Evolutionary conservation across 345 rosid genomes (phyloP), one percentile per base, ranked within the genome.

Genomic region (Kernera saxatilis): DNA sequence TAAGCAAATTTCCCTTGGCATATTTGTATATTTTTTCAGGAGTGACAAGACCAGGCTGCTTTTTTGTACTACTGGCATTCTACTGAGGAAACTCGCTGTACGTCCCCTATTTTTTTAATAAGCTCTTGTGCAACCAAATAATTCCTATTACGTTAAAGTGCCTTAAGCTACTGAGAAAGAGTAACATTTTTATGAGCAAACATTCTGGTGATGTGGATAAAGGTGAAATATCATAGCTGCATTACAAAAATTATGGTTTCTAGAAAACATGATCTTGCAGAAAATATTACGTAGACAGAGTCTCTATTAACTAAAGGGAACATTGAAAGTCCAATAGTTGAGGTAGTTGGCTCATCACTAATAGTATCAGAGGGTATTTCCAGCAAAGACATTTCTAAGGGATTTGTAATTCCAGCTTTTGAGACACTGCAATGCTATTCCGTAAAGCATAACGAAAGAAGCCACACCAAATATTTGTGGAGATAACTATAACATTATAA

Each of bases 21-120:
- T 44, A 43, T 44, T 25, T 66, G 44, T 77, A 54, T 72, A 44
- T 59, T 69, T 71, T 73, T 71, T 63, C 83, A 93, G 97, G 97
- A 88, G 83, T 82, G 90, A 90, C 46, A 86, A 78, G 77, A 93
- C 97, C 72, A 90, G 86, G 77, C 93, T 93, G 72, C 90, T 90
- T 17, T 93, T 90, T 75, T 93, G 97, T 72, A 93, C 98, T 29
- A 93, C 97, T 2, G 98, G 98, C 53, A 93, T 90, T 79, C 92
- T 93, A 67, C 67, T 93, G 76, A 88, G 98, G 79, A 90, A 80
- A 77, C 85, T 93, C 48, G 86, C 80, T 78, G 98, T 93, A 90
- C 6, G 82, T 37, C 67, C 37, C 32, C 64, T 35, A 18, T 26
- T 45, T 69, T 43, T 0, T 12, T 33, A 43, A 37, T 36, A 33